Conservation (phyloP, 306 rosid species). For the Cucumis hystrix region DNA sequence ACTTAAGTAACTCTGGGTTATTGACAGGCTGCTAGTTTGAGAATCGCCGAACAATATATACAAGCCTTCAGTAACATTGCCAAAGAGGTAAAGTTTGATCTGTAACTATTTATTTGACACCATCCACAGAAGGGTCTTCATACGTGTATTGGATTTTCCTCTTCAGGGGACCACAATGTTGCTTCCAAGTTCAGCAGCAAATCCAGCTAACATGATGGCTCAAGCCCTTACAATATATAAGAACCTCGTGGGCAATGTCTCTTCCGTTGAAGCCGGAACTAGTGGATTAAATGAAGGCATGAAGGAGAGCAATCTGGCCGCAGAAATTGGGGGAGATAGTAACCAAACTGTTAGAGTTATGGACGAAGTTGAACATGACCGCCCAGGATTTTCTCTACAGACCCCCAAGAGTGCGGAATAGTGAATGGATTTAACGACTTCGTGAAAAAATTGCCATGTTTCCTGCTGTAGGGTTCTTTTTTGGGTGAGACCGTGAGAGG, state of each 20-base stretch:
- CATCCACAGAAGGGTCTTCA: background rate
- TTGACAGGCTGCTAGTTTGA: constrained; percentile 87
- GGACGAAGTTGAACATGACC: constrained; percentile 1
- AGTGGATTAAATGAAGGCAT: constrained; percentile 16
- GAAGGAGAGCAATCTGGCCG: constrained; percentile 19
- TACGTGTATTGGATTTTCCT: background rate
- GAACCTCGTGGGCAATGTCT: constrained; percentile 47
- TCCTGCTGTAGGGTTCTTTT: background rate
- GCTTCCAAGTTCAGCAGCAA: constrained; percentile 79
- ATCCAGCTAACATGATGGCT: constrained; percentile 87
- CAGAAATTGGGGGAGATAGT: constrained; percentile 15
- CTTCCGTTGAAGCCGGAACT: constrained; percentile 20
- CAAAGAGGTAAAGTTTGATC: constrained; percentile 52
- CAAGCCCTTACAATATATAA: constrained; percentile 88
- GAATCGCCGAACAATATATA: constrained; percentile 85
- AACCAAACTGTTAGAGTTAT: constrained; percentile 2
- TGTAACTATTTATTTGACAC: background rate
- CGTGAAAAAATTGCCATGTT: background rate
- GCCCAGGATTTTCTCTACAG: constrained; percentile 60
- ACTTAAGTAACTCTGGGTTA: background rate
- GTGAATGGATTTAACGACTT: constrained; percentile 8
- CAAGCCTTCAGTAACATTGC: constrained; percentile 82
- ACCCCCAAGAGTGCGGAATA: constrained; percentile 26
- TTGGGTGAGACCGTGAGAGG: background rate
- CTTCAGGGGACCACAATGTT: constrained; percentile 83